Evolutionary conservation across 169 alveolate genomes (phyloP), one percentile per base, ranked within the genome.

Genomic region (Babesia gibsoni): DNA sequence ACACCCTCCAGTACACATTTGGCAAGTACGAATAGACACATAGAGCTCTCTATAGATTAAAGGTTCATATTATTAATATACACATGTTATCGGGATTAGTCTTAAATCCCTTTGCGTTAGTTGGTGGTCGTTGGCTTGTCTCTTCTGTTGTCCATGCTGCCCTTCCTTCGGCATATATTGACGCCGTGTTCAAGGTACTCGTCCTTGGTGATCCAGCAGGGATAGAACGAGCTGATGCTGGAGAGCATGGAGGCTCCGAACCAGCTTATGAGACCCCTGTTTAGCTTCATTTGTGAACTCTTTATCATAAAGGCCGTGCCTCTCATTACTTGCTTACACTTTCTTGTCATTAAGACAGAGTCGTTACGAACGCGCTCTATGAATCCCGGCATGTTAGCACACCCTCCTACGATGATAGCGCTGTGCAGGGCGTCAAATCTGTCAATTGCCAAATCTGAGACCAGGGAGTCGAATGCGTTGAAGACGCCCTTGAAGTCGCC

Each of bases 171-270:
- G 30, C 69, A 33, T 16, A 73, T 64, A 42, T 63, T 59, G 2
- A 59, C 20, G 22, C 97, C 98, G 58, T 92, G 95, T 74, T 95
- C 98, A 35, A 82, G 83, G 75, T 92, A 94, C 78, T 96, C 99
- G 46, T 91, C 89, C 52, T 90, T 92, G 35, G 97, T 90, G 57
- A 96, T 89, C 99, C 99, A 97, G 84, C 95, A 83, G 54, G 92
- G 91, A 72, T 96, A 97, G 90, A 97, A 97, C 25, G 98, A 89
- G 16, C 98, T 97, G 25, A 97, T 88, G 65, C 97, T 91, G 18
- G 98, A 91, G 32, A 97, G 83, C 66, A 97, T 96, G 39, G 98
- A 91, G 1, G 98, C 99, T 33, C 99, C 99, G 37, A 95, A 87
- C 99, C 99, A 97, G 32, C 98, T 74, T 9, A 97, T 85, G 77